Conservation (phyloP, 2,329 filamentous ascomycete genomes). For the Paracoccidioides lutzii region DNA sequence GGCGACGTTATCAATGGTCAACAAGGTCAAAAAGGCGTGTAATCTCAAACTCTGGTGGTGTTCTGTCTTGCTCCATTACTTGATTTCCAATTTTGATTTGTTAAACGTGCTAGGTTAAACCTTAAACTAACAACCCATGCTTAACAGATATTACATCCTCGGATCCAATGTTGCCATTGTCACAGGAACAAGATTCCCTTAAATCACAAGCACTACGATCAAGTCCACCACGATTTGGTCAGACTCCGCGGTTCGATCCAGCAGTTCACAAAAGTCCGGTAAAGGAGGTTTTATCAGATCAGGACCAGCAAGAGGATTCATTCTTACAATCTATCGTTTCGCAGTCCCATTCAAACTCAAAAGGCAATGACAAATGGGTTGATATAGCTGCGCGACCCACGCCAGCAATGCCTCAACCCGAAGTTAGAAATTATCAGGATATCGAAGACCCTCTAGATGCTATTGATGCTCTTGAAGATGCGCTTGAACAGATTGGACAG, state of each 20-base stretch:
- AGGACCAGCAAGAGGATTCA: constrained; percentile 14
- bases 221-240: background rate
- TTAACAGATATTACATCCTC: background rate
- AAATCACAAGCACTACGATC: background rate
- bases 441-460: constrained; percentile 38
- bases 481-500: constrained; percentile 35
- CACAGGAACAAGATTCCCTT: background rate
- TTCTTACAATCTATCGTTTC: constrained; percentile 18
- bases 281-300: constrained; percentile 1
- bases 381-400: background rate
- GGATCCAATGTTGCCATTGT: background rate
- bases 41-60: background rate
- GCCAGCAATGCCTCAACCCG: constrained; percentile 11
- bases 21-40: background rate
- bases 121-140: background rate
- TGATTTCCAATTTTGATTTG: background rate
- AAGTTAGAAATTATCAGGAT: constrained; percentile 10
- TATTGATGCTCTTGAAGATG: constrained; percentile 40
- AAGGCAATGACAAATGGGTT: background rate
- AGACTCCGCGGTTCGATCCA: constrained; percentile 17
- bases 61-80: background rate
- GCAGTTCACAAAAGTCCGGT: constrained; percentile 11
- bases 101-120: background rate
- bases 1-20: background rate
- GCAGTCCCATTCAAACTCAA: constrained; percentile 15